Conservation (phyloP, 2,329 filamentous ascomycete species). For the Fusarium globosum region DNA sequence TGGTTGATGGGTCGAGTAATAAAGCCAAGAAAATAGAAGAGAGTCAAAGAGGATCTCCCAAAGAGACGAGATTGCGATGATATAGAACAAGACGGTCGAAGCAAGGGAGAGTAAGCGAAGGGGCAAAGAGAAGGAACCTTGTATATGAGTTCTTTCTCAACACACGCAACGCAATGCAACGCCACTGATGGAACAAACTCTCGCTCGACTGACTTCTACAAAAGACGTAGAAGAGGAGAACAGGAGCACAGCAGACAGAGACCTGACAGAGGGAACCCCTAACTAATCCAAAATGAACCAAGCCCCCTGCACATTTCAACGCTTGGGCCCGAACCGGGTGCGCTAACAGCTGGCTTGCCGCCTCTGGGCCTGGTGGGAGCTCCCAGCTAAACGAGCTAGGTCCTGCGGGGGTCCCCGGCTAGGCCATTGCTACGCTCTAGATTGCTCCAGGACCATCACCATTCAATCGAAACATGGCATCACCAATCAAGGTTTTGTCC, state of each 20-base stretch:
- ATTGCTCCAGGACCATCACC: slow-evolving; percentile 29
- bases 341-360: slow-evolving; percentile 38
- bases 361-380: slow-evolving; percentile 37
- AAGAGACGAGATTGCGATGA: slow-evolving; percentile 25
- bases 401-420: slow-evolving; percentile 24
- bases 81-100: slow-evolving; percentile 15
- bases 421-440: slow-evolving; percentile 27
- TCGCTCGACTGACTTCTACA: neutral
- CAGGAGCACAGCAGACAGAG: slow-evolving; percentile 10
- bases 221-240: slow-evolving; percentile 14
- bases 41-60: slow-evolving; percentile 14
- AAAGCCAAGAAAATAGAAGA: slow-evolving; percentile 23
- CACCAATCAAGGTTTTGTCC: slow-evolving; percentile 4
- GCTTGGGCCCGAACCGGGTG: slow-evolving; percentile 43
- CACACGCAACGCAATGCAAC: neutral
- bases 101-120: neutral
- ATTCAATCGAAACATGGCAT: slow-evolving; percentile 16
- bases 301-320: slow-evolving; percentile 23
- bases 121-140: slow-evolving; percentile 13
- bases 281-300: slow-evolving; percentile 23
- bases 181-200: neutral
- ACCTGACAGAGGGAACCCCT: slow-evolving; percentile 8
- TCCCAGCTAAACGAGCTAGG: slow-evolving; percentile 10
- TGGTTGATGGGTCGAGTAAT: slow-evolving; percentile 18
- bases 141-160: slow-evolving; percentile 18